Base-by-base conservation (phyloP, 129 eudicot genomes). In the Flaveria trinervia region DNA sequence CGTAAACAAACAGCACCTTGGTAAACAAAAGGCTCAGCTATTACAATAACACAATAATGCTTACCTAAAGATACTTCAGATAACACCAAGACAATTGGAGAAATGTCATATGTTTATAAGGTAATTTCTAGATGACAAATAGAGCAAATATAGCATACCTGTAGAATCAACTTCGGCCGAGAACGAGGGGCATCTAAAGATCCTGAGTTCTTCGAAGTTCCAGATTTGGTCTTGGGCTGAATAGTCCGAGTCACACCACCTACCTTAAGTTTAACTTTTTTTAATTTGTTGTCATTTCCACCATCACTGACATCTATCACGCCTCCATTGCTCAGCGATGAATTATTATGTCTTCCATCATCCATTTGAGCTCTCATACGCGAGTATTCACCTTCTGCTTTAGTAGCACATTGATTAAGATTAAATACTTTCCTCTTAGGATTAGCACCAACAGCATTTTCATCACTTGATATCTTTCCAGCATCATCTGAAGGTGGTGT, bases 171-270 rank as follows among this genome's bases (percentile, higher is more conserved):
- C 54, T 82, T 92, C 65, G 74, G 89, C 15, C 82, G 84, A 28
- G 79, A 72, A 14, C 83, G 86, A 57, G 90, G 61, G 45, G 76
- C 78, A 72, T 89, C 92, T 55, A 85, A 81, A 54, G 85, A 61
- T 50, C 70, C 87, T 18, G 85, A 50, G 45, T 73, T 36, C 80
- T 80, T 92, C 69, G 85, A 43, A 54, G 77, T 73, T 74, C 82
- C 84, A 49, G 81, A 71, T 75, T 61, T 82, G 50, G 90, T 71
- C 78, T 94, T 91, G 51, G 97, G 52, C 72, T 94, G 97, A 81
- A 94, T 88, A 62, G 96, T 91, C 22, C 88, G 83, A 14, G 92
- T 94, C 28, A 87, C 87, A 65, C 97, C 98, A 61, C 96, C 96
- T 65, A 94, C 92, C 85, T 94, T 94, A 55, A 94, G 85, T 85